These are phyloP conservation scores for Trichoderma breve DNA, from an alignment of 2,329 filamentous ascomycete genomes.

Conservation along the genomic window DNA sequence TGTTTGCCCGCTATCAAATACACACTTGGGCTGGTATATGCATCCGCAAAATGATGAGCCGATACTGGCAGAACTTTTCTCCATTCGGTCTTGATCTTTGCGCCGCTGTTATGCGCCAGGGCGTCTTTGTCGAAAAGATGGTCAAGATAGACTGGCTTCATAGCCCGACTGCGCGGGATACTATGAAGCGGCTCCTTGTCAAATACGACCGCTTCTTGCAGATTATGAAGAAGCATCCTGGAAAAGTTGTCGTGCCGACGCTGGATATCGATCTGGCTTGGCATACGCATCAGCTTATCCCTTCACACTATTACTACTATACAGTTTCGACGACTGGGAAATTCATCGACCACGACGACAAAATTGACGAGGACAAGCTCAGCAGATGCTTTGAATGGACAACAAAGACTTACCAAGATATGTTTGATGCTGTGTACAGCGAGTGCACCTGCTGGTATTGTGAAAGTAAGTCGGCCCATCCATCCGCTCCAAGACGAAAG, in stretches of 20 bases:
- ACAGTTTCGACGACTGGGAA: slow-evolving; percentile 47
- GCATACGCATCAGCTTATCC: slow-evolving; percentile 77
- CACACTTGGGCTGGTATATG: slow-evolving; percentile 39
- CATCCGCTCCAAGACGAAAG: slow-evolving; percentile 43
- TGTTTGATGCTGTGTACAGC: slow-evolving; percentile 65
- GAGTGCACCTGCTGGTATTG: slow-evolving; percentile 86
- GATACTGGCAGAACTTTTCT: slow-evolving; percentile 68
- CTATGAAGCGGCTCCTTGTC: slow-evolving; percentile 60
- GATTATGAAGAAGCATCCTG: slow-evolving; percentile 52
- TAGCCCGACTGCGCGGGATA: slow-evolving; percentile 61
- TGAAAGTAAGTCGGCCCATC: slow-evolving; percentile 50
- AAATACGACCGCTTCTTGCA: slow-evolving; percentile 65
- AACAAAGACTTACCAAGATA: slow-evolving; percentile 63
- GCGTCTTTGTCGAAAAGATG: slow-evolving; percentile 71
- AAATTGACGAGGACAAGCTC: slow-evolving; percentile 67
- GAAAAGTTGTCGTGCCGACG: slow-evolving; percentile 61
- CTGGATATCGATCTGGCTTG: slow-evolving; percentile 73
- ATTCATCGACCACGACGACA: slow-evolving; percentile 82
- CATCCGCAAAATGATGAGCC: slow-evolving; percentile 65
- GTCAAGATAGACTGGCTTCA: slow-evolving; percentile 74
- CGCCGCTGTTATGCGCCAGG: slow-evolving; percentile 64
- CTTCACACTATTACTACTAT: slow-evolving; percentile 60
- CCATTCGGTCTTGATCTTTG: slow-evolving; percentile 64
- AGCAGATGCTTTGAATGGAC: slow-evolving; percentile 70
- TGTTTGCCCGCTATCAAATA: slow-evolving; percentile 26